Base-by-base conservation (phyloP, 371 early-diverging fungal species). In the Mortierella sp. region DNA sequence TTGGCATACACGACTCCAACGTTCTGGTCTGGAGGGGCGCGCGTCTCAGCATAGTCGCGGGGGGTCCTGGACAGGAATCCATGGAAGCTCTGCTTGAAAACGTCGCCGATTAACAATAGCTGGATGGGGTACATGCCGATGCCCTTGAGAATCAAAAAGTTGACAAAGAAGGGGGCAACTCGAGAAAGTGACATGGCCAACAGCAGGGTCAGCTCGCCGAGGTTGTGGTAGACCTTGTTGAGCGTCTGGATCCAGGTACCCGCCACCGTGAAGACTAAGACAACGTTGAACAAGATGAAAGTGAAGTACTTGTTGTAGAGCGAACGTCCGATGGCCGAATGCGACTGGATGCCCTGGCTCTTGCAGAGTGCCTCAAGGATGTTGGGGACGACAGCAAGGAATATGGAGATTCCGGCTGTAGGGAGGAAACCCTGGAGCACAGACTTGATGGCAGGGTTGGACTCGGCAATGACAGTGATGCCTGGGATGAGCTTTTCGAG, bases 251-350 rank as follows among this genome's bases (percentile, higher is more conserved):
- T 94, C 72, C 97, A 84, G 0, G 97, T 95, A 50, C 93, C 92
- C 6, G 96, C 95, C 13, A 97, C 89, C 9, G 95, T 94, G 86
- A 96, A 95, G 16, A 97, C 93, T 71, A 98, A 88, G 54, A 98
- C 86, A 11, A 98, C 94, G 87, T 97, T 98, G 89, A 96, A 94
- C 43, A 98, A 86, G 71, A 94, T 92, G 79, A 97, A 98, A 73
- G 95, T 94, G 86, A 96, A 98, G 88, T 97, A 96, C 82, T 96
- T 96, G 55, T 91, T 88, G 53, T 93, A 88, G 5, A 96, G 93
- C 61, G 91, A 88, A 71, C 93, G 92, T 75, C 93, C 95, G 14
- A 95, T 82, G 40, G 90, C 91, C 0, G 93, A 93, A 71, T 91
- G 92, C 1, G 92, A 91, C 19, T 90, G 83, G 77, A 91, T 92